These are phyloP conservation scores for Avicennia marina DNA, from an alignment of 257 asterid species.

Conservation along the genomic window DNA sequence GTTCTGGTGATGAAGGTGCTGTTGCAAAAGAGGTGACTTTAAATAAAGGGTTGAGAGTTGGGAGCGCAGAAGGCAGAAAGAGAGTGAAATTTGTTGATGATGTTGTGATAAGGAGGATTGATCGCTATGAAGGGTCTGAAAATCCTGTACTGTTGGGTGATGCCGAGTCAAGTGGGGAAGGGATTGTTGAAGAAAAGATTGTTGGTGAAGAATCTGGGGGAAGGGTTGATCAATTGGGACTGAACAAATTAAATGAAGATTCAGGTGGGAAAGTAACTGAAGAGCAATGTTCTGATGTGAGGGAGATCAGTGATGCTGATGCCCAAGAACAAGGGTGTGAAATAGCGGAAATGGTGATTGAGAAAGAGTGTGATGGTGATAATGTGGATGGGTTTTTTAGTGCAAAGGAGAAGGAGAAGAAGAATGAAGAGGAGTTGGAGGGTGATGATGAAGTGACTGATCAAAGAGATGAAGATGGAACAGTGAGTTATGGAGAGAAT, in stretches of 20 bases:
- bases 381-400: conserved; percentile 10
- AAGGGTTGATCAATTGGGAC: conserved; percentile 22
- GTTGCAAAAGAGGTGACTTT: conserved; percentile 23
- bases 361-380: conserved; percentile 8
- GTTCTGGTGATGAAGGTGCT: conserved; percentile 23
- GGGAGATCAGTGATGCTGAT: conserved; percentile 9
- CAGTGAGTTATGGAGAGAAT: neutral
- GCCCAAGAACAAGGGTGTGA: conserved; percentile 12
- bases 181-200: conserved; percentile 5
- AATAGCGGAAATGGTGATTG: conserved; percentile 5
- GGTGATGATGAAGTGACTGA: too few species aligned
- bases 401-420: conserved; percentile 10
- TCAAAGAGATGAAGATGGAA: too few species aligned
- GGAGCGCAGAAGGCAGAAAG: conserved; percentile 29
- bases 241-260: neutral
- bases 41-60: conserved; percentile 31
- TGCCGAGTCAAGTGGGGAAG: too few species aligned
- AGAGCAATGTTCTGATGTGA: conserved; percentile 14
- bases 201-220: conserved; percentile 11
- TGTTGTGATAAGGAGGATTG: conserved; percentile 39
- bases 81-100: conserved; percentile 51
- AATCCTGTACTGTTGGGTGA: too few species aligned
- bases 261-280: conserved; percentile 8
- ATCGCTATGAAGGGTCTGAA: conserved; percentile 32
- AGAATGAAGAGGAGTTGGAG: conserved; percentile 11